Evolutionary conservation across 2,329 filamentous ascomycete genomes (phyloP), one percentile per base, ranked within the genome.

Genomic region (Onygena corvina): DNA sequence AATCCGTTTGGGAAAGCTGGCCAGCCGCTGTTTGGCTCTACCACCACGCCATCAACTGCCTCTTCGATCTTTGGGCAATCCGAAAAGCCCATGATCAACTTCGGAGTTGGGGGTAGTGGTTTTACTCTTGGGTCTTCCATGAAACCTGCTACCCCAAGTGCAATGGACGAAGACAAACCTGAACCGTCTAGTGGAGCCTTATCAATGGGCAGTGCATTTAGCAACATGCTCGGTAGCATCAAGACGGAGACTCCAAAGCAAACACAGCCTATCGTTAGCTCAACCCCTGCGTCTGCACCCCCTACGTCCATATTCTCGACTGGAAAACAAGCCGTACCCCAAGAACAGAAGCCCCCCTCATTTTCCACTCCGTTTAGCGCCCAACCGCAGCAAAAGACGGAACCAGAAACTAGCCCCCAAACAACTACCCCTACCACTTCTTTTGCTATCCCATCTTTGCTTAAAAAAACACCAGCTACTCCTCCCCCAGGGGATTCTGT

Each of bases 71-170:
- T 46, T 11, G 44, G 44, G 33, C 58, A 61, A 44, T 61, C 61
- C 23, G 53, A 51, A 3, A 59, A 59, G 31, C 47, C 61, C 18
- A 62, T 61, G 47, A 58, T 58, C 25, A 47, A 58, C 0, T 66
- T 67, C 47, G 63, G 61, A 3, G 35, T 58, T 21, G 54, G 57
- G 5, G 46, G 56, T 11, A 51, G 58, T 51, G 59, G 59, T n/a
- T 74, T 74, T 54, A 61, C 59, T 5, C 55, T 73, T 18, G 67
- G 65, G 1, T 69, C 71, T 20, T 64, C 64, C 8, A 72, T 73
- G 53, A 71, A 71, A 55, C 60, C 59, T 2, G 70, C 72, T 50
- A 64, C 60, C 6, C 64, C 62, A 11, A 63, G 67, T 49, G 61
- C 56, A 21, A 64, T 64, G 50, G 69, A 71, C 57, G 58, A 55